Base-by-base conservation (phyloP, 2,329 filamentous ascomycete species). In the Exophiala sp. region DNA sequence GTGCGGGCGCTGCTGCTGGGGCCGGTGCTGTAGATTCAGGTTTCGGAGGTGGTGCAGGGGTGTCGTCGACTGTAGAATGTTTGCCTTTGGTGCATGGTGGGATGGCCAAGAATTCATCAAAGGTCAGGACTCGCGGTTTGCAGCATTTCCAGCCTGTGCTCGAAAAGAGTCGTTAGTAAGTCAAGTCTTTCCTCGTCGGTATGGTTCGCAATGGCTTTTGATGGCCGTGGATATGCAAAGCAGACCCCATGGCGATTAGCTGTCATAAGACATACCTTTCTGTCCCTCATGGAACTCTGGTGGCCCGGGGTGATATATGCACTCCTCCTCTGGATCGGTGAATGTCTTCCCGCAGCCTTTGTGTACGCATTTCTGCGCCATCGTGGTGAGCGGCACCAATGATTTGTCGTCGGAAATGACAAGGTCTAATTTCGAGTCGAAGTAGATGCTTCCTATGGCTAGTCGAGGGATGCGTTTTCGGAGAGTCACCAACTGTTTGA, bases 251-350 rank as follows among this genome's bases (percentile, higher is more conserved):
- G 6, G 32, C 6, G 6, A 6, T n/a, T 35, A n/a, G 13, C 6
- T 4, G 13, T 21, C 13, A 13, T 16, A 38, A 18, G 13, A 24
- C 19, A 9, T 21, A 95, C 91, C 93, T 82, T 98, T 97, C 72
- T 96, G 91, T 55, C 93, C 93, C 73, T 98, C 93, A 68, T 97
- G 93, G 69, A 98, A 98, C 66, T 93, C 78, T 39, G 93, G 93
- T 58, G 90, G 88, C 49, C 90, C 90, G 37, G 91, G 88, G 71
- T 98, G 93, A 73, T 96, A 97, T 61, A 81, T 73, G 72, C 93
- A 98, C 60, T 83, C 78, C 68, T 95, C 91, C 35, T 88, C 81
- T 8, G 83, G 71, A 68, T 96, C 85, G 42, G 83, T 82, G 70
- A 88, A 97, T 58, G 76, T 70, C 77, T 96, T 97, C 63, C 86